Base-by-base conservation (phyloP, 805 yeast genomes). In the Myxozyma neglecta region DNA sequence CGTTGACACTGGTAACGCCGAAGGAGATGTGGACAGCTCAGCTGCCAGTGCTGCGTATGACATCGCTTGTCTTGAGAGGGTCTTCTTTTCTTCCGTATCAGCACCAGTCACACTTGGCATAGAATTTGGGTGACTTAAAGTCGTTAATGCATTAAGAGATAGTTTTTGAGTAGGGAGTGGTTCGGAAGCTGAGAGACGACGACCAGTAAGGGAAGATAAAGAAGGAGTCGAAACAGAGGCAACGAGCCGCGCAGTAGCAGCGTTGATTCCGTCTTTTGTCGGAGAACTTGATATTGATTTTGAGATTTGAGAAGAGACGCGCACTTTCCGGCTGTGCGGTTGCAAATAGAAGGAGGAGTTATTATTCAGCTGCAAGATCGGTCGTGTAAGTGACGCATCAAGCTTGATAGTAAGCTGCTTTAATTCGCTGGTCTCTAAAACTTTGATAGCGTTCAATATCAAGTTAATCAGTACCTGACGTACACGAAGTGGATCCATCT, bases 381-480 rank as follows among this genome's bases (percentile, higher is more conserved):
- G 64, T 46, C 53, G 45, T 35, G 61, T 34, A 16, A 48, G 51
- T 8, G 65, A 54, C 11, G 69, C 69, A 13, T 59, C 68, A 10
- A 62, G 45, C 34, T 56, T 56, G 42, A 60, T 54, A 43, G 51
- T 43, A 13, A 60, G 54, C 35, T 11, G 92, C 94, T 14, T 82
- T 80, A 35, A 13, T 4, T 97, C 98, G 64, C 89, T 88, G n/a
- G 85, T 87, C 0, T 97, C 96, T 0, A 97, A 90, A 69, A 93
- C 93, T 73, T 94, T 94, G 69, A 94, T 77, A 0, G 96, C 86
- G 74, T 94, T 94, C 18, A 96, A 86, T 11, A 93, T 93, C 59
- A 94, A 77, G 70, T 94, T 94, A 92, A 93, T 90, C 8, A 93
- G 86, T 51, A 94, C 87, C 74, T 94, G 99, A 57, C 89, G 84